Base-by-base conservation (phyloP, 2,329 filamentous ascomycete species). In the Fusarium annulatum region DNA sequence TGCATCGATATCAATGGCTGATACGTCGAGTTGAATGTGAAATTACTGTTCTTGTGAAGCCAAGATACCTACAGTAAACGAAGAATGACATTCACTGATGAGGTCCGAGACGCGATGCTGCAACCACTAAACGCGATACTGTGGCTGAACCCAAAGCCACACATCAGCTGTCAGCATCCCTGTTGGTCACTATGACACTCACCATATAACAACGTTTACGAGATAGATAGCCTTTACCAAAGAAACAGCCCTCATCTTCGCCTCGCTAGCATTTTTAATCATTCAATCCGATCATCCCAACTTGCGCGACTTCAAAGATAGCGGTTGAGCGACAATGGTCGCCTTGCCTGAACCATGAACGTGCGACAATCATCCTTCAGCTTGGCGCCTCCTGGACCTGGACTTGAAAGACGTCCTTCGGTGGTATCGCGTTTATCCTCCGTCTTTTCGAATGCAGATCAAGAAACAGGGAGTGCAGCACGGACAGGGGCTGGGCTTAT, bases 401-500 rank as follows among this genome's bases (percentile, higher is more conserved):
- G 74, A 86, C 87, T 64, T 39, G 69, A 73, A 78, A 85, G 84
- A 67, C 86, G 89, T 79, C 83, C 88, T 46, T 91, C 91, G 69
- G 85, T 92, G 80, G 86, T 84, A 80, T 91, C 90, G 74, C 88
- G 93, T 67, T 85, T 94, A 56, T 91, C 91, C 49, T 92, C 91
- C 68, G 89, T 90, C 41, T 86, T 93, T 64, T 92, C 91, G 61
- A 88, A 84, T 69, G 87, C 86, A 68, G 92, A 94, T 81, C 87
- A 87, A 69, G 88, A 91, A 67, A 84, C 86, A 67, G 84, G 84
- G 23, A 84, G 84, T 68, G 84, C 86, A 55, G 84, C 86, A 41
- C 82, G 81, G 16, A 86, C 86, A 34, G 90, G 87, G 62, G 90
- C 93, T 78, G 89, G 92, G 69, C 90, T 92, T 71, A 94, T 97